Base-by-base conservation (phyloP, 805 yeast species). In the Metschnikowia arizonensis region DNA sequence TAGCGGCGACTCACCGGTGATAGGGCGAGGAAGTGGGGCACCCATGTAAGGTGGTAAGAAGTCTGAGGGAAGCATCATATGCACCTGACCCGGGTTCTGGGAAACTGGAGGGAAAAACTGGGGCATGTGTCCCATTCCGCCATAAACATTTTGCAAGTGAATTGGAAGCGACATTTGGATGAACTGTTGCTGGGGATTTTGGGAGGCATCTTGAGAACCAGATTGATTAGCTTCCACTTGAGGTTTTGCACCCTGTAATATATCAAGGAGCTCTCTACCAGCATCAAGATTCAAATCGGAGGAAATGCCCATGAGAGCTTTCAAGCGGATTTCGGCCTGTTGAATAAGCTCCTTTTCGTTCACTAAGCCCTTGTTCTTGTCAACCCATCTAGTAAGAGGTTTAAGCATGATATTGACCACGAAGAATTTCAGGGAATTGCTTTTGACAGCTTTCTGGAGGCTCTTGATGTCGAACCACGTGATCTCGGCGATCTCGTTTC, bases 401-500 rank as follows among this genome's bases (percentile, higher is more conserved):
- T 79, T 73, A 17, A 76, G 58, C 60, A 79, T 68, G 7, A 79
- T 64, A 14, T 68, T 62, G 10, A 80, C 74, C 29, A 80, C 62
- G 55, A 73, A 79, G 49, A 60, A 76, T 23, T 63, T 51, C 49
- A 61, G 64, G 12, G 69, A 65, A 38, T 59, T 53, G 57, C 54
- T n/a, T 66, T 74, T 59, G 60, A 65, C 55, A 60, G 70, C 72
- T 68, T 77, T 56, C 42, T 57, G 65, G 25, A 71, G 57, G 7
- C 53, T 23, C 54, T 63, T 81, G 50, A 85, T 68, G 54, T 81
- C 83, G 51, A 71, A 65, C 98, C 97, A 91, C 63, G 83, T 76
- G 41, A 91, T 87, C 45, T 79, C 78, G 36, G 83, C 78, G 53
- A 93, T 95, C 66, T 93, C 99, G 61, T 86, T 86, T 58, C 96